Evolutionary conservation across 2,329 filamentous ascomycete genomes (phyloP).

Genomic region (Oidium heveae): DNA sequence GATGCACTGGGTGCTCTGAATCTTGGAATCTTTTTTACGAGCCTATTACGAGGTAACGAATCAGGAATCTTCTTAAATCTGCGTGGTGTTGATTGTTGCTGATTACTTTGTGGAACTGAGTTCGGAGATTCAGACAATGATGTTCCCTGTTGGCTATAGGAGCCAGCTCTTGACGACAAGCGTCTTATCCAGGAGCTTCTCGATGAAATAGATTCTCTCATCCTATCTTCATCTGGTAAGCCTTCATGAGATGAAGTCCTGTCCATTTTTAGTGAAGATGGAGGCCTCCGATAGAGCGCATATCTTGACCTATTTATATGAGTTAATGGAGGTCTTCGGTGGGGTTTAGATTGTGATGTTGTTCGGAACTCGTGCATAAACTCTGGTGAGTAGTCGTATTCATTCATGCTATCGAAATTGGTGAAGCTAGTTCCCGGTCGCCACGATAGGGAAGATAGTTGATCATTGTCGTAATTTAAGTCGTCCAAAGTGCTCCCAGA

Average conservation of each 20-base stretch:
- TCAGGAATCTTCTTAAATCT: background rate
- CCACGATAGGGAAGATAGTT: slow-evolving; percentile 6
- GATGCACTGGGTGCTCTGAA: slow-evolving; percentile 21
- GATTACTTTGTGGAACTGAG: slow-evolving; percentile 24
- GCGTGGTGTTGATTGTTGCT: background rate
- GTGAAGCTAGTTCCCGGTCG: slow-evolving; percentile 12
- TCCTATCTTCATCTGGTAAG: slow-evolving; percentile 6
- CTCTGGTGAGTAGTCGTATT: background rate
- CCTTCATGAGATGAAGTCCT: background rate
- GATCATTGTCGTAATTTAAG: slow-evolving; percentile 5
- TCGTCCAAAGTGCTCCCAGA: slow-evolving; percentile 7
- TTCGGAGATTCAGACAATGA: slow-evolving; percentile 18
- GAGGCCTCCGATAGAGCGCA: slow-evolving; percentile 5
- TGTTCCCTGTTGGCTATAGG: slow-evolving; percentile 23
- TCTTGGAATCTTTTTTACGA: slow-evolving; percentile 48
- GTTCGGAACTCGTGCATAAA: slow-evolving; percentile 2
- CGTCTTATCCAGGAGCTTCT: slow-evolving; percentile 48
- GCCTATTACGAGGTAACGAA: slow-evolving; percentile 38
- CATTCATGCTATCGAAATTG: slow-evolving; percentile 2
- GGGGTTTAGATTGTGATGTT: slow-evolving; percentile 4
- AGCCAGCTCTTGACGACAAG: slow-evolving; percentile 38
- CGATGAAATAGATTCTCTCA: slow-evolving; percentile 31
- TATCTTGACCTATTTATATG: background rate
- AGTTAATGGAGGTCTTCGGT: slow-evolving; percentile 1
- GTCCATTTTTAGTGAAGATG: slow-evolving; percentile 9